Evolutionary conservation across 2,329 filamentous ascomycete species (phyloP).

Genomic region (Fusarium oxysporum): DNA sequence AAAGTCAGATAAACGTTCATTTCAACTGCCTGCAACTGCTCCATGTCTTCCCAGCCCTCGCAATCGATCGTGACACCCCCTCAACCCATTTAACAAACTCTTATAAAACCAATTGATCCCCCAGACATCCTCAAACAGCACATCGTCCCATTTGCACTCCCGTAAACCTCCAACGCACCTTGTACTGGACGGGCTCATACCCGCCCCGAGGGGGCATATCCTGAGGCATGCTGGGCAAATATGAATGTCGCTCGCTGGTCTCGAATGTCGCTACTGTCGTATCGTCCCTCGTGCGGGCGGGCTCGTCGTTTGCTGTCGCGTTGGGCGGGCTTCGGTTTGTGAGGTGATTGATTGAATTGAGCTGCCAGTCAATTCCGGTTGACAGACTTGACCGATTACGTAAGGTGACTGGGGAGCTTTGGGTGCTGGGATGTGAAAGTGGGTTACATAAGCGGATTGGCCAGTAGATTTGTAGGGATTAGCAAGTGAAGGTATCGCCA

Average conservation of each 20-base stretch:
- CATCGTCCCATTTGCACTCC: neutral
- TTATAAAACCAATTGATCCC: neutral
- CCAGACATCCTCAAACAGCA: neutral
- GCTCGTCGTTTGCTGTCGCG: constrained; percentile 17
- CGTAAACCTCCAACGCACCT: constrained; percentile 67
- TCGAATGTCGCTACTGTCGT: neutral
- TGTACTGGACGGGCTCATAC: constrained; percentile 97
- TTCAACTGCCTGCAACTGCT: neutral
- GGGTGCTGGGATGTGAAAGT: neutral
- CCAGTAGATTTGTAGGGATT: constrained; percentile 37
- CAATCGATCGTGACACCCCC: neutral
- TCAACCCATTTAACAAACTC: neutral
- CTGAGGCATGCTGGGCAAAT: constrained; percentile 81
- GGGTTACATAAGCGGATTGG: constrained; percentile 12
- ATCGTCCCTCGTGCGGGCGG: constrained; percentile 33
- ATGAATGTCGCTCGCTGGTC: constrained; percentile 18
- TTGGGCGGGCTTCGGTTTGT: constrained; percentile 23
- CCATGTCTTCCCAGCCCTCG: neutral
- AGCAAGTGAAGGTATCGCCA: constrained; percentile 36
- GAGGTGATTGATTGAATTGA: constrained; percentile 46
- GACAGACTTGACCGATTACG: constrained; percentile 38
- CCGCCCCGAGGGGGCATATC: constrained; percentile 96
- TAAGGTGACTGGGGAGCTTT: constrained; percentile 28
- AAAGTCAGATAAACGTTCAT: constrained; percentile 13
- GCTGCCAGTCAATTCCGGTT: constrained; percentile 28